Percentiles rank a stretch among this genome's conserved stretches.
Evolutionary conservation across 805 yeast genomes (phyloP).

Genomic region (Saccharomycopsis guyanensis): DNA sequence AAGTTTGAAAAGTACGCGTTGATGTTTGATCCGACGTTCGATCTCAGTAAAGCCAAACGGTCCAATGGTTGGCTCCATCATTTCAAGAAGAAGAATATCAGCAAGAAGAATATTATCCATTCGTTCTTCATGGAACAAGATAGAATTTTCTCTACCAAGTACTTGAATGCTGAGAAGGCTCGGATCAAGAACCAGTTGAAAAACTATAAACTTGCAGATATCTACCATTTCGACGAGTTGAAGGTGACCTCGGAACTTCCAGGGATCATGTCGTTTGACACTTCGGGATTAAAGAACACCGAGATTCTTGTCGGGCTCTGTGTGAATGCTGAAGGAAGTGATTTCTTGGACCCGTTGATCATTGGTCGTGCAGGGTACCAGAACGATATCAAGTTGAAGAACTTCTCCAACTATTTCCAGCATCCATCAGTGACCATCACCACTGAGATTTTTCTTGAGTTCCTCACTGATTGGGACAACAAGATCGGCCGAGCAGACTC

Average conservation of each 20-base stretch:
- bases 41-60: constrained; percentile 20
- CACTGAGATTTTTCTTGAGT: constrained; percentile 24
- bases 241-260: constrained; percentile 23
- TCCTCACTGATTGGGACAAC: constrained; percentile 20
- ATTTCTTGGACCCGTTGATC: constrained; percentile 26
- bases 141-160: constrained; percentile 15
- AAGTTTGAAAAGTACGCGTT: constrained; percentile 25
- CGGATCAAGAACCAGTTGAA: constrained; percentile 23
- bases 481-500: constrained; percentile 13
- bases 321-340: constrained; percentile 27
- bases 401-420: constrained; percentile 10
- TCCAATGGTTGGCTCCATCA: constrained; percentile 37
- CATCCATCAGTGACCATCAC: constrained; percentile 22
- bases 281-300: constrained; percentile 2
- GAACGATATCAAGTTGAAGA: constrained; percentile 1
- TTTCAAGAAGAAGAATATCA: constrained; percentile 29
- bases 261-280: constrained; percentile 11
- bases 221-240: constrained; percentile 34
- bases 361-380: constrained; percentile 18
- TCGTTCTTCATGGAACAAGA: constrained; percentile 23
- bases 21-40: constrained; percentile 15
- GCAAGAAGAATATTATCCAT: constrained; percentile 26
- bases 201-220: constrained; percentile 23
- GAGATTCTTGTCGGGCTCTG: constrained; percentile 26
- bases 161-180: constrained; percentile 24